Conservation (phyloP, 2,329 filamentous ascomycete genomes). For the Aureobasidium sp. region DNA sequence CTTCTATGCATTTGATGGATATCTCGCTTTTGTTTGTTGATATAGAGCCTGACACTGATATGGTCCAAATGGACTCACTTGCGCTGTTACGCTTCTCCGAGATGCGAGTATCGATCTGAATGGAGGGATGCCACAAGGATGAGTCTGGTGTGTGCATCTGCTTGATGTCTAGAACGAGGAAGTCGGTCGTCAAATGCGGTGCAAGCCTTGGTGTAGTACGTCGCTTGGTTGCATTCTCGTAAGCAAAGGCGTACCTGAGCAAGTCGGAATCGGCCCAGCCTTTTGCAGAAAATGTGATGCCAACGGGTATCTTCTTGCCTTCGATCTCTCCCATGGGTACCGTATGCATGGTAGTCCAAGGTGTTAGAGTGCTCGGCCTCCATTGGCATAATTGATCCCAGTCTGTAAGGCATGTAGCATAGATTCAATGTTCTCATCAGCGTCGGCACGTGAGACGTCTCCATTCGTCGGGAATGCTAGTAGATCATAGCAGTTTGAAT, state of each 20-base stretch:
- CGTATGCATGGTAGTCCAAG: conserved; percentile 49
- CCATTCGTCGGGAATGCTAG: conserved; percentile 46
- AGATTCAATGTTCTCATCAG: conserved; percentile 34
- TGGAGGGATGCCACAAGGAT: no score
- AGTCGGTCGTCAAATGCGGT: no score
- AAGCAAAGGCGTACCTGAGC: background rate
- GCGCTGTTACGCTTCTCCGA: no score
- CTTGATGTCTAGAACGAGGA: no score
- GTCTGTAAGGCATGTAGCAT: conserved; percentile 39
- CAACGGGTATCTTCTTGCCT: conserved; percentile 45
- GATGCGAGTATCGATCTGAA: no score
- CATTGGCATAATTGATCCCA: conserved; percentile 49
- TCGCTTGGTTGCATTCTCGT: background rate
- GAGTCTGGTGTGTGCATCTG: no score
- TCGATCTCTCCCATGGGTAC: conserved; percentile 48
- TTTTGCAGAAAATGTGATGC: conserved; percentile 39
- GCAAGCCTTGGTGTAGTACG: no score
- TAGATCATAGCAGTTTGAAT: conserved; percentile 35
- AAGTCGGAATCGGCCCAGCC: background rate
- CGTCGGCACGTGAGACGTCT: conserved; percentile 44
- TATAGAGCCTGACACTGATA: no score
- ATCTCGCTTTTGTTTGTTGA: no score
- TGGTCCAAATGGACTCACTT: no score
- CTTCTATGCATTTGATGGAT: no score
- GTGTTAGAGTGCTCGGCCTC: conserved; percentile 48